A percentile compares a stretch with the other conserved stretches of the same genome.
phyloP scores from a whole-genome alignment of 805 yeast genomes.

The Kockiozyma suomiensis region DNA sequence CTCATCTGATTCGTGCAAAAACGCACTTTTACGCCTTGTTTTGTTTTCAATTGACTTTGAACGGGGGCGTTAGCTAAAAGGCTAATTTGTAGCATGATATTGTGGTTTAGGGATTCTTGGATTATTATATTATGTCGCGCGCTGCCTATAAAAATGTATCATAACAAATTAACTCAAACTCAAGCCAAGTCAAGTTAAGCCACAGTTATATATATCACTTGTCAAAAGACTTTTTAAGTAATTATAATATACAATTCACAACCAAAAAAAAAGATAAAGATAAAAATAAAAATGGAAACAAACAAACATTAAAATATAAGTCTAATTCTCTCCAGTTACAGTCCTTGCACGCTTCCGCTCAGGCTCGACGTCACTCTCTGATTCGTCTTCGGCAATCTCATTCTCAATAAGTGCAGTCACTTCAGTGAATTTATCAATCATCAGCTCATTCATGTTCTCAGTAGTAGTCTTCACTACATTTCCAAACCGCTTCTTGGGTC shows the following conservation, averaged over 20 bases:
- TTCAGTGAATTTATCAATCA: slow-evolving; percentile 82
- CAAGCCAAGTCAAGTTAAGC: no score
- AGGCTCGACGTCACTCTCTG: slow-evolving; percentile 9
- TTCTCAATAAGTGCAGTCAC: slow-evolving; percentile 82
- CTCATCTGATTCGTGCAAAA: no score
- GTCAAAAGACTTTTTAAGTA: background rate
- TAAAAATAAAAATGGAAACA: background rate
- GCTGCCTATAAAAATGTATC: no score
- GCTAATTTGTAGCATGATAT: no score
- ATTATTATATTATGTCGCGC: no score
- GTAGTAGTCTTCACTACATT: slow-evolving; percentile 73
- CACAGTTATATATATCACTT: no score
- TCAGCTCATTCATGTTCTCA: slow-evolving; percentile 74
- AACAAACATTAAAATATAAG: background rate
- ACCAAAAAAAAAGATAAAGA: background rate
- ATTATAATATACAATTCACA: background rate
- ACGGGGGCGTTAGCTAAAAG: no score
- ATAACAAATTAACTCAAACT: no score
- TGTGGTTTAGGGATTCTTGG: no score
- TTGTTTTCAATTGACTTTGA: no score
- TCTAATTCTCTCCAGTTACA: slow-evolving; percentile 2
- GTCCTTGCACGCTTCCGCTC: slow-evolving; percentile 18
- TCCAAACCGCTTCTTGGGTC: slow-evolving; percentile 76
- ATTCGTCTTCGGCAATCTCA: slow-evolving; percentile 54
- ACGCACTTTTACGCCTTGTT: no score